These are phyloP conservation scores for Trebouxia sp. DNA, from an alignment of 139 green algal species.

Conservation along the genomic window DNA sequence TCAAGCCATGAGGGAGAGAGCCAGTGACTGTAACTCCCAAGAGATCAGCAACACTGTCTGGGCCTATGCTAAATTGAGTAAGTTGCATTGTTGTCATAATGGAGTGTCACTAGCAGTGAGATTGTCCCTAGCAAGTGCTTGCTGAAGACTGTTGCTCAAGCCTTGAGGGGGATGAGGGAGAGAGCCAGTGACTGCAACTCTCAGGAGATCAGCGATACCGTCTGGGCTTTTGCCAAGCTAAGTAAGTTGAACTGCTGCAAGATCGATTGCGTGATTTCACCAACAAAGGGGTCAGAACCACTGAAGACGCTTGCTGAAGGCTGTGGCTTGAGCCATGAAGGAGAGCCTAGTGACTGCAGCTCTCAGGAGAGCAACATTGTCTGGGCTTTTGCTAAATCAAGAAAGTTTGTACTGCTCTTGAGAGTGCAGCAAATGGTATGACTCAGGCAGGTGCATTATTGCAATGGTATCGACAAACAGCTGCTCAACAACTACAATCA, in stretches of 20 bases:
- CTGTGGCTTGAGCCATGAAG: slow-evolving; percentile 36
- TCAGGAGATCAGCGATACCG: slow-evolving; percentile 55
- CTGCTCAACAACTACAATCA: too few species aligned
- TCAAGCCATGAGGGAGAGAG: slow-evolving; percentile 36
- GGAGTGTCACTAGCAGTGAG: slow-evolving; percentile 45
- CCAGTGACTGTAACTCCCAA: slow-evolving; percentile 53
- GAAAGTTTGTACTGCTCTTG: too few species aligned
- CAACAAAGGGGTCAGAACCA: too few species aligned
- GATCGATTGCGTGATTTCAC: too few species aligned
- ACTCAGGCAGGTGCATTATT: too few species aligned
- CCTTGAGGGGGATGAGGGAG: slow-evolving; percentile 36
- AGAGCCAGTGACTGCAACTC: slow-evolving; percentile 46
- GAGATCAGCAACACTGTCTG: slow-evolving; percentile 61
- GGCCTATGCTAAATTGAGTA: slow-evolving; percentile 52
- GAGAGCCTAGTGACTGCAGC: slow-evolving; percentile 47
- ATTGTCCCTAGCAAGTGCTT: neutral
- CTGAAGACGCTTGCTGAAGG: slow-evolving; percentile 19
- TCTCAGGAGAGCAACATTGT: slow-evolving; percentile 57
- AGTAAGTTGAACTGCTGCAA: too few species aligned
- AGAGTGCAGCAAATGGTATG: too few species aligned
- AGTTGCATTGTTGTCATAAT: slow-evolving; percentile 28
- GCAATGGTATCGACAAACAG: too few species aligned
- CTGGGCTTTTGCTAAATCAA: slow-evolving; percentile 58
- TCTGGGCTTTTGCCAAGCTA: slow-evolving; percentile 56
- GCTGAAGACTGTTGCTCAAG: slow-evolving; percentile 18